Conservation (phyloP, 305 asterid species). For the Solanum chacoense region DNA sequence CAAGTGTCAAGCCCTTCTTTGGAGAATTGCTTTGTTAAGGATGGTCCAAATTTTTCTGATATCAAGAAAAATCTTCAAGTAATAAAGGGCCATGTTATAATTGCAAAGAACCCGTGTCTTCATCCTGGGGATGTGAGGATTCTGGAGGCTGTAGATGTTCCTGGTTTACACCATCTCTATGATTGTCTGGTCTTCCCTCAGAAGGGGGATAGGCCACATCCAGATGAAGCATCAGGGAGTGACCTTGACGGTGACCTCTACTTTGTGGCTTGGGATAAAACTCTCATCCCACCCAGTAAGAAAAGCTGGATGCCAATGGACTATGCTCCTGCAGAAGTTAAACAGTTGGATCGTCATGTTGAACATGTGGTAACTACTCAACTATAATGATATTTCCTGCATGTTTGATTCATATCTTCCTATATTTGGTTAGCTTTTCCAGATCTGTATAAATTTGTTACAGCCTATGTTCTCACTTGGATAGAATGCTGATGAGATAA, state of each 20-base stretch:
- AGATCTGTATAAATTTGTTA: neutral
- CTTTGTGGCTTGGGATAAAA: conserved; percentile 85
- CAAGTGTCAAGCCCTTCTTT: conserved; percentile 63
- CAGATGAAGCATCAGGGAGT: conserved; percentile 95
- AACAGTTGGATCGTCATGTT: conserved; percentile 33
- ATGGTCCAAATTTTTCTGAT: conserved; percentile 53
- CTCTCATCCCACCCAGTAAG: conserved; percentile 81
- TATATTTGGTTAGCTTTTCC: neutral
- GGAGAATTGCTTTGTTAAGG: conserved; percentile 58
- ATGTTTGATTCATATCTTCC: neutral
- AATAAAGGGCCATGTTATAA: conserved; percentile 50
- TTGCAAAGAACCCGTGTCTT: conserved; percentile 87
- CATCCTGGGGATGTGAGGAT: conserved; percentile 95
- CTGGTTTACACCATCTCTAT: conserved; percentile 48
- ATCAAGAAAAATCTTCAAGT: conserved; percentile 39
- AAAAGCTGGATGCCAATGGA: conserved; percentile 81
- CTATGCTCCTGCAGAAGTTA: conserved; percentile 46
- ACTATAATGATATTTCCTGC: neutral
- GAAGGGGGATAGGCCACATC: conserved; percentile 80
- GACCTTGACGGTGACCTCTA: conserved; percentile 91
- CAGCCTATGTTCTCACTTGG: neutral
- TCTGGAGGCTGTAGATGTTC: conserved; percentile 69
- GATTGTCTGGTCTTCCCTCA: conserved; percentile 92
- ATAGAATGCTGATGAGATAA: neutral
- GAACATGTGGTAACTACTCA: conserved; percentile 38